Conservation (phyloP, 331 rosid genomes). For the Rosa hybrid region DNA sequence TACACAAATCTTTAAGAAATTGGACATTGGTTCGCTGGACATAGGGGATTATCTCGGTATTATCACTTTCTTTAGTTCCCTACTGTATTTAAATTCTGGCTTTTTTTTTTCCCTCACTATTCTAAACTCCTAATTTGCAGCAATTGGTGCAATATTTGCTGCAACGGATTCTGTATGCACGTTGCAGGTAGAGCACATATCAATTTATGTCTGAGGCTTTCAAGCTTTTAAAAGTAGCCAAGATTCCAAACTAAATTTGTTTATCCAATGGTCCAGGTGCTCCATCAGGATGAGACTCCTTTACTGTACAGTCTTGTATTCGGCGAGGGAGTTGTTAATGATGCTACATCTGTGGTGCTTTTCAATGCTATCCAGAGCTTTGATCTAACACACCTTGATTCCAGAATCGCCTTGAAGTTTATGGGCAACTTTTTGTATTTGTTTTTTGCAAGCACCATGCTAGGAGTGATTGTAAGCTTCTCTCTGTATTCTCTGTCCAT, state of each 20-base stretch:
- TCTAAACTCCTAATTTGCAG: constrained; percentile 37
- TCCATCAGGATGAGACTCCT: constrained; percentile 97
- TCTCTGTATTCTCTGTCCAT: constrained; percentile 9
- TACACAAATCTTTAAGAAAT: constrained; percentile 51
- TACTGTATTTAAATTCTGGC: constrained; percentile 13
- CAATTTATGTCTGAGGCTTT: not conserved
- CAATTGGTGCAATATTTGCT: constrained; percentile 95
- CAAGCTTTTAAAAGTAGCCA: constrained; percentile 18
- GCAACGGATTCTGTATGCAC: constrained; percentile 99
- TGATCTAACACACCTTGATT: constrained; percentile 66
- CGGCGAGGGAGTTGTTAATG: constrained; percentile 97
- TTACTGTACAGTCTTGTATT: constrained; percentile 94
- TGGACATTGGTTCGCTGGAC: constrained; percentile 70
- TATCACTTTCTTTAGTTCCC: constrained; percentile 10
- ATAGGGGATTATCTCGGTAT: constrained; percentile 82
- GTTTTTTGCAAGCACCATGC: constrained; percentile 75
- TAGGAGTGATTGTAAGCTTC: constrained; percentile 74
- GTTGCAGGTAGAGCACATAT: constrained; percentile 66
- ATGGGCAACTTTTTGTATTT: constrained; percentile 78
- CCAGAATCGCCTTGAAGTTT: constrained; percentile 56
- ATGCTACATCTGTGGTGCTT: constrained; percentile 98
- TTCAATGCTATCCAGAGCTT: constrained; percentile 94
- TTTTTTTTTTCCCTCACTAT: constrained; percentile 23
- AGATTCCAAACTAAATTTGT: constrained; percentile 26
- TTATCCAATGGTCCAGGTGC: constrained; percentile 60